Percentiles rank a stretch among this genome's conserved stretches.
phyloP scores from a whole-genome alignment of 129 eudicot species.

The Flaveria bidentis region DNA sequence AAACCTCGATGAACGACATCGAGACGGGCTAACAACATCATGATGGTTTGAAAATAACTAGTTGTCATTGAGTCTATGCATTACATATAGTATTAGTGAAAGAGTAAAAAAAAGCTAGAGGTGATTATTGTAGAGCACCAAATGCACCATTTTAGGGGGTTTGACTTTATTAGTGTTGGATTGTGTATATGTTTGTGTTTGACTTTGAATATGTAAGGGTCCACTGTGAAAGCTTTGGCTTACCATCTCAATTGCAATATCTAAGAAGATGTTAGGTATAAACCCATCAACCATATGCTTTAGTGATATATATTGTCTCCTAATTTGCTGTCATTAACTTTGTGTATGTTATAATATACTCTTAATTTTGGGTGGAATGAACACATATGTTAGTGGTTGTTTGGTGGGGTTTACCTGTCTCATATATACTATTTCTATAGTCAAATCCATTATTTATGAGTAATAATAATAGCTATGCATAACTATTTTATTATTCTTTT shows the following conservation, averaged over 20 bases:
- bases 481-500: background rate
- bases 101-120: constrained; percentile 27
- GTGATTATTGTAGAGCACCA: constrained; percentile 36
- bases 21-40: constrained; percentile 30
- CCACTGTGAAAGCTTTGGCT: constrained; percentile 35
- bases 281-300: constrained; percentile 34
- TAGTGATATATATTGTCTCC: constrained; percentile 32
- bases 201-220: constrained; percentile 38
- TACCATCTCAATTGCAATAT: constrained; percentile 29
- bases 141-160: constrained; percentile 33
- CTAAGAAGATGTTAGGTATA: constrained; percentile 38
- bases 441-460: background rate
- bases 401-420: constrained; percentile 23
- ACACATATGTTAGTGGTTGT: constrained; percentile 21
- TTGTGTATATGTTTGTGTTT: constrained; percentile 22
- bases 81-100: constrained; percentile 29
- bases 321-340: constrained; percentile 31
- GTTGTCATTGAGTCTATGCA: constrained; percentile 19
- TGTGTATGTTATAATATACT: constrained; percentile 24
- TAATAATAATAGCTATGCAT: background rate
- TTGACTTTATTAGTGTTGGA: constrained; percentile 35
- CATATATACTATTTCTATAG: background rate
- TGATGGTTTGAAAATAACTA: constrained; percentile 21
- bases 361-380: constrained; percentile 23
- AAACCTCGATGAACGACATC: constrained; percentile 18